Conservation (phyloP, 371 early-diverging fungal genomes). For the Nosema bombycis region DNA sequence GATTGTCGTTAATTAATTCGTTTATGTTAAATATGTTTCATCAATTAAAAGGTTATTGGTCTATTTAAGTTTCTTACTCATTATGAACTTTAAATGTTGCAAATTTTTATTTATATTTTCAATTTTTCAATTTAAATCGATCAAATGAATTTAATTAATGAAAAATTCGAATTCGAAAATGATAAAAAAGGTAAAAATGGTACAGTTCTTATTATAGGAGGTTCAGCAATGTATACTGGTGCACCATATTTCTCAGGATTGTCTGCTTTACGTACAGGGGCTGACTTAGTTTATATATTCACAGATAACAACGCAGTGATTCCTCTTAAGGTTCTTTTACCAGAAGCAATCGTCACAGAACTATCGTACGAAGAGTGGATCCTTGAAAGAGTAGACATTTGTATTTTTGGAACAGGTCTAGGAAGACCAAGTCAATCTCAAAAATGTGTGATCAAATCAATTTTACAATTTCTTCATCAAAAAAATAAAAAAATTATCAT, state of each 20-base stretch:
- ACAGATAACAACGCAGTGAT: slow-evolving; percentile 74
- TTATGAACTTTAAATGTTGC: too few relatives aligned
- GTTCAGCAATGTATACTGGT: slow-evolving; percentile 70
- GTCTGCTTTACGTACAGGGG: slow-evolving; percentile 74
- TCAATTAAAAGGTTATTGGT: not conserved
- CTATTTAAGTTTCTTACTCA: not conserved
- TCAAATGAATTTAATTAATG: too few relatives aligned
- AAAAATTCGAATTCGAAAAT: slow-evolving; percentile 13
- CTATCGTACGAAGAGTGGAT: slow-evolving; percentile 48
- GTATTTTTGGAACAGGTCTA: slow-evolving; percentile 60
- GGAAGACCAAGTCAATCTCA: slow-evolving; percentile 20
- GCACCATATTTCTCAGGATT: slow-evolving; percentile 82
- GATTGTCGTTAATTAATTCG: not conserved
- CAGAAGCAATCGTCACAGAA: slow-evolving; percentile 52
- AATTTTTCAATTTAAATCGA: too few relatives aligned
- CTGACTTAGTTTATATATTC: slow-evolving; percentile 78
- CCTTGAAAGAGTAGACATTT: slow-evolving; percentile 48
- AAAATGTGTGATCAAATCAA: slow-evolving; percentile 34
- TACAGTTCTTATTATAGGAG: slow-evolving; percentile 56
- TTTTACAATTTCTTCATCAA: slow-evolving; percentile 33
- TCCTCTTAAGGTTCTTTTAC: slow-evolving; percentile 69
- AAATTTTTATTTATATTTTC: too few relatives aligned
- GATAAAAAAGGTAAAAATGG: slow-evolving; percentile 54
- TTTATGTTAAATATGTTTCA: not conserved
- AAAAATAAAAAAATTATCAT: slow-evolving; percentile 44